A percentile compares a stretch with the other conserved stretches of the same genome.
These are phyloP conservation scores for Tetrapisispora arboricola DNA, from an alignment of 805 yeast species.

Conservation along the genomic window DNA sequence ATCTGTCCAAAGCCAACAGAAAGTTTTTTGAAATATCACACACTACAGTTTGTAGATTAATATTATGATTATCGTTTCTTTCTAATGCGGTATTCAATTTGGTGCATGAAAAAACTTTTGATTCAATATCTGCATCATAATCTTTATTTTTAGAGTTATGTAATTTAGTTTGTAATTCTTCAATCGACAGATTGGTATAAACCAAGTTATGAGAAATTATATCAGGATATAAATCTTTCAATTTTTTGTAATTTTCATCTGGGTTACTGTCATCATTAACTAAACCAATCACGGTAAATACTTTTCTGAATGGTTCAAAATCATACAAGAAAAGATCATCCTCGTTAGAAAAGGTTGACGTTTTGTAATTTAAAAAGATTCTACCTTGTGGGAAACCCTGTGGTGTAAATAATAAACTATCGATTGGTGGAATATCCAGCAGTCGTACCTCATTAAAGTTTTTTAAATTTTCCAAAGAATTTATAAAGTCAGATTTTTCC, in stretches of 20 bases:
- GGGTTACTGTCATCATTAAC: constrained; percentile 21
- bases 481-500: constrained; percentile 28
- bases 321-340: constrained; percentile 66
- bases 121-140: not conserved
- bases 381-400: constrained; percentile 76
- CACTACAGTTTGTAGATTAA: constrained; percentile 47
- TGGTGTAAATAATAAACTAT: constrained; percentile 59
- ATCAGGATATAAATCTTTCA: constrained; percentile 29
- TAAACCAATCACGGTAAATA: constrained; percentile 51
- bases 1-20: constrained; percentile 51
- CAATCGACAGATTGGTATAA: constrained; percentile 9
- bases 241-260: constrained; percentile 25
- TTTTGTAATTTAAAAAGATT: constrained; percentile 46
- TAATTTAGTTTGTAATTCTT: not conserved
- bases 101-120: not conserved
- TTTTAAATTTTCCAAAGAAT: constrained; percentile 36
- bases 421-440: constrained; percentile 63
- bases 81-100: constrained; percentile 1
- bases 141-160: not conserved
- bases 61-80: constrained; percentile 4
- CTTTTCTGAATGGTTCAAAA: constrained; percentile 80
- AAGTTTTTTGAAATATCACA: constrained; percentile 65
- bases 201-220: constrained; percentile 25
- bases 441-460: constrained; percentile 54
- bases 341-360: constrained; percentile 35